phyloP scores from a whole-genome alignment of 345 rosid genomes.

The Euphorbia lathyris region DNA sequence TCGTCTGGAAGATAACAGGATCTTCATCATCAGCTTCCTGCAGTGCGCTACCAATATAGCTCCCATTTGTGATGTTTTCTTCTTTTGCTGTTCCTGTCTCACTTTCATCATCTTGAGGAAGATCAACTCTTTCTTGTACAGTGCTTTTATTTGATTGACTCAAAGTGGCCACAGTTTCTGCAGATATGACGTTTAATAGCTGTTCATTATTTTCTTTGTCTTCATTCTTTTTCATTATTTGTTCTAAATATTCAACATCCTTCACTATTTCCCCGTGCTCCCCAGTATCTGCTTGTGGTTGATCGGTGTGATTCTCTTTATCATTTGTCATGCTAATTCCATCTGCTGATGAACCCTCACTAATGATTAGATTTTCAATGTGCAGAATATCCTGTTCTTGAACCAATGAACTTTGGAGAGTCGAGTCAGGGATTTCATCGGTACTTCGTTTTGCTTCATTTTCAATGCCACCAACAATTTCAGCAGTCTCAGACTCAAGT shows the following conservation, averaged over 20 bases:
- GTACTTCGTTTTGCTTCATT: neutral
- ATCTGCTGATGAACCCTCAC: conserved; percentile 1
- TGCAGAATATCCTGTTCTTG: neutral
- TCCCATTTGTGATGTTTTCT: neutral
- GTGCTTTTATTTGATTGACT: neutral
- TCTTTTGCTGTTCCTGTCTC: conserved; percentile 11
- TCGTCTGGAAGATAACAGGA: conserved; percentile 9
- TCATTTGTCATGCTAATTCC: neutral
- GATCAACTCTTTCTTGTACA: conserved; percentile 11
- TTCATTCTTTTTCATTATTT: neutral
- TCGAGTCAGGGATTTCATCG: neutral
- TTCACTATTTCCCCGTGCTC: conserved; percentile 3
- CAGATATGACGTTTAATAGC: neutral
- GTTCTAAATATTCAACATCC: neutral
- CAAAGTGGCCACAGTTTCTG: neutral
- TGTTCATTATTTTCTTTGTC: conserved; percentile 5
- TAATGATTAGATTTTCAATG: neutral
- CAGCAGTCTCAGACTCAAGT: neutral
- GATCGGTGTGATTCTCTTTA: neutral
- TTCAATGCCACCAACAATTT: neutral
- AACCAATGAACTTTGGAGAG: neutral
- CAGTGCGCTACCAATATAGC: neutral
- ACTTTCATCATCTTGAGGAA: neutral
- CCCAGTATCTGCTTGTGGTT: neutral
- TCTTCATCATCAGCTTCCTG: conserved; percentile 12